Base-by-base conservation (phyloP, 805 yeast species). In the Clavispora fructus region DNA sequence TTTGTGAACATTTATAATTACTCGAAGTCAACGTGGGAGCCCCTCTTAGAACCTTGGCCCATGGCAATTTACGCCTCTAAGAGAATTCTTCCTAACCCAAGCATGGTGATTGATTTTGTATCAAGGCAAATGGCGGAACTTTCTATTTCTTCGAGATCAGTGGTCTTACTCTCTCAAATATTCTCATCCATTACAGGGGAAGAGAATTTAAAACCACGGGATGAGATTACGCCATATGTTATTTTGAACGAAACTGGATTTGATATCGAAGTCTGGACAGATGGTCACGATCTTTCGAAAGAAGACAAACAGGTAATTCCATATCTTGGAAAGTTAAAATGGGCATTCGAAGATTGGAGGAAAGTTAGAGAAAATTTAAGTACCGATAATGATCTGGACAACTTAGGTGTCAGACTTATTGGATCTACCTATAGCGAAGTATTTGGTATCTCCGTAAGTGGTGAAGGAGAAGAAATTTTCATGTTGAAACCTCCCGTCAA, bases 341-440 rank as follows among this genome's bases (percentile, higher is more conserved):
- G 98, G 97, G 82, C 90, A 35, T 95, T 95, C 69, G 96, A 91
- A 57, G 97, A 92, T 60, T 94, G 98, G 97, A 75, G 87, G 50
- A 75, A 75, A 28, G 78, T 90, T 23, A 82, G 99, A 63, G 96
- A 92, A 58, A 80, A 82, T 45, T 68, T 91, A 46, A 83, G 79
- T 50, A 78, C 85, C 4, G 85, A 85, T 45, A 79, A 75, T 37
- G 78, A 76, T 16, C 73, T 71, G n/a, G 83, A 81, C 40, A 68
- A 74, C 4, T 64, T 92, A 28, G 89, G 86, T 0, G 72, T 91
- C n/a, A 71, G 74, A 39, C 63, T 91, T 23, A 39, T 77, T 2
- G 82, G 72, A 35, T 74, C 87, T 0, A 68, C 68, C 0, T 91
- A 83, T 59, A 75, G 75, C 6, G 71, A 74, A 1, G 59, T 85